Evolutionary conservation across 169 alveolate genomes (phyloP), one percentile per base, ranked within the genome.

Genomic region (Pseudocohnilembus persalinus): DNA sequence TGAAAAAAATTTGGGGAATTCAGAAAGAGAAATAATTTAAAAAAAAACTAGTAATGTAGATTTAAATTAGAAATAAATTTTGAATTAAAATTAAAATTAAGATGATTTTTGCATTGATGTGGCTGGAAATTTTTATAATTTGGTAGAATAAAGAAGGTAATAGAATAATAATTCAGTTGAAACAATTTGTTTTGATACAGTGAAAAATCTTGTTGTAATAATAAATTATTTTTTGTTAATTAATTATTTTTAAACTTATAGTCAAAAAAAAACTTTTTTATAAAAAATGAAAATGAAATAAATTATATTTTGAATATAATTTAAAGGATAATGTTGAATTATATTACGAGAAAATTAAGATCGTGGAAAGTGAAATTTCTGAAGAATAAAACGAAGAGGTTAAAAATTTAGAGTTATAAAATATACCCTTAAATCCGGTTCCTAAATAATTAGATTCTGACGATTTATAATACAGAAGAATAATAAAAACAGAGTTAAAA

Each of bases 241-340:
- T 16, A 20, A 64, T 64, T 64, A 64, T 20, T 74, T 24, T 29
- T 24, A 29, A 74, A 24, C 25, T 29, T 74, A 27, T 24, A 27
- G 16, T 24, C 20, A 76, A 76, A 30, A 31, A 76, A 25, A 31
- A 76, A 29, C 31, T 27, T 27, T 74, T 27, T 0, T 31, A 29
- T 75, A 75, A 11, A 73, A 72, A 30, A 29, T 29, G 11, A 76
- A 76, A 30, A 25, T 64, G 76, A 35, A 81, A 77, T n/a, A n/a
- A 49, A 0, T 84, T 75, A 72, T n/a, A 49, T 30, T 81, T 84
- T 11, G 77, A 76, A n/a, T 80, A 82, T 30, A 88, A 88, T 64
- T 76, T 90, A 80, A 90, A 91, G 24, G 94, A 93, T 65, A 89
- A 90, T 81, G 93, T 88, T 0, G 74, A 90, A 64, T 35, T 92